phyloP scores from a whole-genome alignment of 1,139 yeast species.

The Debaryomyces sp. region DNA sequence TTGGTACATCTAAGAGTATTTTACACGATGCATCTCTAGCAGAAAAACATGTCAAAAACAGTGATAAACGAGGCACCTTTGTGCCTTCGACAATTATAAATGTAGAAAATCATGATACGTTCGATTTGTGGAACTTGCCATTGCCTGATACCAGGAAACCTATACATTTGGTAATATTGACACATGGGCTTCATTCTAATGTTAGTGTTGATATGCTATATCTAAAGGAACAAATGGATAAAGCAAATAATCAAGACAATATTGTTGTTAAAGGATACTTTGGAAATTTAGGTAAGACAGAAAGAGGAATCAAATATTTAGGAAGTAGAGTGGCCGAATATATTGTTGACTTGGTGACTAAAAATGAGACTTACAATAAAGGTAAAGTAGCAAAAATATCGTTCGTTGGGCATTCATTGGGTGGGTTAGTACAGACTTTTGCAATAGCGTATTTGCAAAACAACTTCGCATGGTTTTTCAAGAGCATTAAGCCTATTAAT shows the following conservation, averaged over 20 bases:
- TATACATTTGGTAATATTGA: constrained; percentile 73
- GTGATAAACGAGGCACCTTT: constrained; percentile 35
- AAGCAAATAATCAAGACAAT: constrained; percentile 47
- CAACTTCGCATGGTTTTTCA: constrained; percentile 74
- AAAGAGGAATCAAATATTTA: constrained; percentile 82
- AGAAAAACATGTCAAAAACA: constrained; percentile 29
- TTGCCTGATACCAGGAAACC: constrained; percentile 51
- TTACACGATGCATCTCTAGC: constrained; percentile 41
- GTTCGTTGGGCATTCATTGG: constrained; percentile 89
- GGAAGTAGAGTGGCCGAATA: constrained; percentile 84
- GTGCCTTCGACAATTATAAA: constrained; percentile 20
- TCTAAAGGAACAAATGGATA: constrained; percentile 78
- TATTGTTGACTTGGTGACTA: constrained; percentile 58
- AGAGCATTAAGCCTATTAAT: constrained; percentile 69
- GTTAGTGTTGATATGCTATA: constrained; percentile 87
- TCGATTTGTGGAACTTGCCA: constrained; percentile 72
- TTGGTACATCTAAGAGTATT: constrained; percentile 54
- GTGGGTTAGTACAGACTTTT: constrained; percentile 89
- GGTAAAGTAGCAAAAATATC: constrained; percentile 64
- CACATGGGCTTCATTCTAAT: constrained; percentile 94
- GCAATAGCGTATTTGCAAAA: constrained; percentile 75
- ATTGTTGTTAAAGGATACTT: constrained; percentile 80
- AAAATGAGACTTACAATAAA: constrained; percentile 33
- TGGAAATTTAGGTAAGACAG: constrained; percentile 88
- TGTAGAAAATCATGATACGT: constrained; percentile 60